Evolutionary conservation across 1,284 basidiomycete genomes (phyloP), one percentile per base, ranked within the genome.

Genomic region (Cystobasidiaceae sp.): DNA sequence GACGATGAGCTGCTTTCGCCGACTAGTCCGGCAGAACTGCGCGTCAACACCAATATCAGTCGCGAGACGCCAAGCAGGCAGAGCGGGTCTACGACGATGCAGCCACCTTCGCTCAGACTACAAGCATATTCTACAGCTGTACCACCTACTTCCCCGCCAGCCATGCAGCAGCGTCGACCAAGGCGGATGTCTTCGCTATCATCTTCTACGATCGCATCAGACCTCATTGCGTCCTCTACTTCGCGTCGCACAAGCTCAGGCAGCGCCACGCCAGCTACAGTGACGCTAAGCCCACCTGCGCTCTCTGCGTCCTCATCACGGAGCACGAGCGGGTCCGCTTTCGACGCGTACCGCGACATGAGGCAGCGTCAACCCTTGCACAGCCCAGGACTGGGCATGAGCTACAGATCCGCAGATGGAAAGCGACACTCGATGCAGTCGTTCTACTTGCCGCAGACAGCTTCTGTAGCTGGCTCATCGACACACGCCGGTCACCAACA

Each of bases 351-450:
- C n/a, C n/a, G n/a, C 37, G 32, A 28, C 21, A 51, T 52, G 17
- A 37, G 50, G 25, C 49, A 62, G 15, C 60, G 39, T 7, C 7
- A 32, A 34, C 48, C 48, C 4, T 39, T 62, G 19, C 48, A 52
- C 13, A 41, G 46, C 11, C 50, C 60, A n/a, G 49, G 49, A 6
- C 27, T 54, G 17, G 50, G 60, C 19, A 52, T 52, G 8, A 37
- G 37, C 15, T 43, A 52, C 4, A 49, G 33, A 15, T 39, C 60
- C 33, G 34, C 34, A 8, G 37, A 33, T 15, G 8, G 30, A 4
- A 54, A 62, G 50, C 49, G 32, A 28, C 27, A 62, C 30, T 44
- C 48, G 11, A 44, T 48, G 41, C 60, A 52, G 25, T 48, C 49
- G 21, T n/a, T 52, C 13, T 41, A 54, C 19, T 44, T 48, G 17